A percentile compares a stretch with the other conserved stretches of the same genome.
Conservation (phyloP, 306 rosid species). For the Medicago lupulina region DNA sequence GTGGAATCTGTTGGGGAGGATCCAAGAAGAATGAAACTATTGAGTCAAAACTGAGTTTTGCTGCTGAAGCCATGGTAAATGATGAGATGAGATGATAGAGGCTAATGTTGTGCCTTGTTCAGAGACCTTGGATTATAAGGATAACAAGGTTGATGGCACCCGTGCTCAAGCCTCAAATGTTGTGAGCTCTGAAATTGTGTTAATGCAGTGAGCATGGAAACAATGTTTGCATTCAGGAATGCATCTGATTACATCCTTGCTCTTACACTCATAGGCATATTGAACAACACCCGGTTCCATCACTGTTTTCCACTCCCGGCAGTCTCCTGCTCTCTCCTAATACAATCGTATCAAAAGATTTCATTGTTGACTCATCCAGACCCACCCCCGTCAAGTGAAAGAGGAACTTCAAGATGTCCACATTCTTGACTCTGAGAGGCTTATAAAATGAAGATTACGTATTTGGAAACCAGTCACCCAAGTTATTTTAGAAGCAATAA, state of each 20-base stretch:
- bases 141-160: slow-evolving; percentile 39
- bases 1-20: slow-evolving; percentile 45
- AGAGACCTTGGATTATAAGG: slow-evolving; percentile 45
- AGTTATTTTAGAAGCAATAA: no score
- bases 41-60: slow-evolving; percentile 20
- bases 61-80: slow-evolving; percentile 38
- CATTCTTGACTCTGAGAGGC: no score
- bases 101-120: slow-evolving; percentile 40
- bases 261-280: slow-evolving; percentile 76
- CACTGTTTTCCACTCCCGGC: no score
- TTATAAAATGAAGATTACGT: no score
- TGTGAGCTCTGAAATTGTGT: slow-evolving; percentile 42
- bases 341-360: no score
- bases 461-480: no score
- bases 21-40: slow-evolving; percentile 33
- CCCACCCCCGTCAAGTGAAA: no score
- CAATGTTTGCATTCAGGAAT: slow-evolving; percentile 79
- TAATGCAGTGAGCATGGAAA: slow-evolving; percentile 77
- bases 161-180: slow-evolving; percentile 39
- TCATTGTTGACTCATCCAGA: no score
- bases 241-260: slow-evolving; percentile 69
- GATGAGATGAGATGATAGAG: slow-evolving; percentile 43
- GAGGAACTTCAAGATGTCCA: no score
- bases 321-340: no score
- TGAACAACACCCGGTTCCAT: slow-evolving; percentile 50